These are phyloP conservation scores for Elsinoe australis DNA, from an alignment of 2,329 filamentous ascomycete genomes.

Conservation along the genomic window DNA sequence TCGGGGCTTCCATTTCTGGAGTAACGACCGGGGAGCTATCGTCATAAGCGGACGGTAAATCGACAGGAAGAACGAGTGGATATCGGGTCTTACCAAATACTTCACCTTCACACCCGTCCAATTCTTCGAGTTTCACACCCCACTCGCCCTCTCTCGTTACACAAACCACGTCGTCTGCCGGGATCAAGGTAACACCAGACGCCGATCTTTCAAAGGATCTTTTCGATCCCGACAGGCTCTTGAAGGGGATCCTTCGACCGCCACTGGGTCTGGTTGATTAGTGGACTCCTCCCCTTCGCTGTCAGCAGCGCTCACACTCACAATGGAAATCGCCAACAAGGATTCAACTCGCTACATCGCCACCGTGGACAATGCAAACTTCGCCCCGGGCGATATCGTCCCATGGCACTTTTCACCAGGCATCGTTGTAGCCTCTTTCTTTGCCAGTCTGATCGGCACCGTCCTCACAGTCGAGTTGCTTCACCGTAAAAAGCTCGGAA, in stretches of 20 bases:
- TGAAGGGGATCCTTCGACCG: slow-evolving; percentile 1
- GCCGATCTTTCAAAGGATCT: no score
- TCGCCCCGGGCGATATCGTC: slow-evolving; percentile 31
- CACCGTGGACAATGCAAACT: slow-evolving; percentile 18
- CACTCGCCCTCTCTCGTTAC: neutral
- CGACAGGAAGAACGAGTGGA: neutral
- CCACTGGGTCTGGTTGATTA: slow-evolving; percentile 7
- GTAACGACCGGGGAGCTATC: no score
- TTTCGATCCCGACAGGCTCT: no score
- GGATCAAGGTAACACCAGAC: slow-evolving; percentile 7
- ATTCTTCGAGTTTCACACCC: neutral
- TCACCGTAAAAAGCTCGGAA: slow-evolving; percentile 63
- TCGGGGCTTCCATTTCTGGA: neutral
- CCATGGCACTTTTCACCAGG: slow-evolving; percentile 42
- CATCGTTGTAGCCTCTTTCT: slow-evolving; percentile 60
- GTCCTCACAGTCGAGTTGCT: slow-evolving; percentile 74
- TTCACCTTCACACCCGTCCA: slow-evolving; percentile 5
- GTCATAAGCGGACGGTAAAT: neutral
- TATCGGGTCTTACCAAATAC: no score
- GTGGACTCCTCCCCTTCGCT: neutral
- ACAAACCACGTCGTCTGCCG: neutral
- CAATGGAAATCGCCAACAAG: slow-evolving; percentile 4
- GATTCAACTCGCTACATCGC: slow-evolving; percentile 1
- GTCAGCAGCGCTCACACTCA: neutral
- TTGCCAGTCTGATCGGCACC: slow-evolving; percentile 67